These are phyloP conservation scores for Botryosphaeria dothidea DNA, from an alignment of 2,329 filamentous ascomycete species.

Conservation along the genomic window DNA sequence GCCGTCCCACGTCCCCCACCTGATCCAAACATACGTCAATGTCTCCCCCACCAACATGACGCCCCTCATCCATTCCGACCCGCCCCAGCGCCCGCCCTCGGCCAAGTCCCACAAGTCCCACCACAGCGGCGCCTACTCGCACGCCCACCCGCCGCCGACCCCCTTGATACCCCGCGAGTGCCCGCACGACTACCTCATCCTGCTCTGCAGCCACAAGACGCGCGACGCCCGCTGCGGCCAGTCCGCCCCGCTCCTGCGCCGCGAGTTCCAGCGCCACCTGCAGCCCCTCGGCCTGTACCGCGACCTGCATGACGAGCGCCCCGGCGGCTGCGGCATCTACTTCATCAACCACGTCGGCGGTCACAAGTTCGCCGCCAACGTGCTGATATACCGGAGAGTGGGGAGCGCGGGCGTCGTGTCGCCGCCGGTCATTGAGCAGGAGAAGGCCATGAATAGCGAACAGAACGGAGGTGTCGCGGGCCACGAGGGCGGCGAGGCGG, in stretches of 20 bases:
- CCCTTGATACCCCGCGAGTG: conserved; percentile 67
- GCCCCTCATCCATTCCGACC: conserved; percentile 50
- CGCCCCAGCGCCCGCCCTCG: conserved; percentile 22
- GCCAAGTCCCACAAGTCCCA: conserved; percentile 28
- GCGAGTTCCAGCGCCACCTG: conserved; percentile 86
- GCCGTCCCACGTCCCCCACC: conserved; percentile 68
- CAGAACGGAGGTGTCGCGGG: conserved; percentile 28
- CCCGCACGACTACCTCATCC: conserved; percentile 82
- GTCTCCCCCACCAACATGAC: conserved; percentile 72
- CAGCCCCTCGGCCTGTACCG: conserved; percentile 81
- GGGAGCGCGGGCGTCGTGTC: conserved; percentile 24
- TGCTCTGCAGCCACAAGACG: conserved; percentile 93
- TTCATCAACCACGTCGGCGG: conserved; percentile 96
- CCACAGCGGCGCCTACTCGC: conserved; percentile 17
- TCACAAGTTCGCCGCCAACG: conserved; percentile 94
- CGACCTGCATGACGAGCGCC: conserved; percentile 83
- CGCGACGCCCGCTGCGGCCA: conserved; percentile 93
- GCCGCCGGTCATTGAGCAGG: conserved; percentile 21
- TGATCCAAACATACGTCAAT: conserved; percentile 72
- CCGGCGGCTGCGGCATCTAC: conserved; percentile 91
- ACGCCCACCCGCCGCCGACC: conserved; percentile 54
- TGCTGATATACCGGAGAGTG: conserved; percentile 80
- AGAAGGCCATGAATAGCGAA: conserved; percentile 6
- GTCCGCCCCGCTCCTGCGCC: conserved; percentile 83
- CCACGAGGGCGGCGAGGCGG: conserved; percentile 40